A percentile compares a stretch with the other conserved stretches of the same genome.
These are phyloP conservation scores for Helotiales sp. DNA, from an alignment of 2,329 filamentous ascomycete species.

Conservation along the genomic window DNA sequence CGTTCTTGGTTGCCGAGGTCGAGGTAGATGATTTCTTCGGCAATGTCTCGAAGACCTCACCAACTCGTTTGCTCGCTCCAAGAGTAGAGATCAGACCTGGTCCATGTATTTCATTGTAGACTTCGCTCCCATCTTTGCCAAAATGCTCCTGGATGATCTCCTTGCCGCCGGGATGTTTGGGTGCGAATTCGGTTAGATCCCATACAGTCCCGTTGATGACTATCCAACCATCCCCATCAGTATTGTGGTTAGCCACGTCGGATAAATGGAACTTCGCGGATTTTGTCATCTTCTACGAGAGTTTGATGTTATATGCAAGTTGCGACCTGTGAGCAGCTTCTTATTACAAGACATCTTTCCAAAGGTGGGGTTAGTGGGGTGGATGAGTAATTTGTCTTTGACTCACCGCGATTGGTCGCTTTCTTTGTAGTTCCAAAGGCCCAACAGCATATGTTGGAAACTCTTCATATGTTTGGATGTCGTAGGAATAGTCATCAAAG, in stretches of 20 bases:
- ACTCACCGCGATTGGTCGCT: not conserved
- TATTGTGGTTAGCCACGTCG: slow-evolving; percentile 5
- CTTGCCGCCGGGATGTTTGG: slow-evolving; percentile 58
- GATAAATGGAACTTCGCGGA: not conserved
- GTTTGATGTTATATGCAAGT: not conserved
- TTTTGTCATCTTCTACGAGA: not conserved
- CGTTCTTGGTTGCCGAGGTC: not conserved
- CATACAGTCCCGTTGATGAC: slow-evolving; percentile 68
- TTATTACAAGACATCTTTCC: not conserved
- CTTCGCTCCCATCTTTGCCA: slow-evolving; percentile 51
- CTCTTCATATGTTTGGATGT: no score
- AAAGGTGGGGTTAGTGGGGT: not conserved
- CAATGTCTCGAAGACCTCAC: not conserved
- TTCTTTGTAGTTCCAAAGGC: no score
- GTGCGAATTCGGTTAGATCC: slow-evolving; percentile 63
- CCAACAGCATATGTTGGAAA: no score
- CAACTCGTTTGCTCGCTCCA: not conserved
- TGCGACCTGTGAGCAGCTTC: not conserved
- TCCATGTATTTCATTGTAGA: slow-evolving; percentile 40
- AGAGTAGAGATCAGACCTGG: slow-evolving; percentile 3
- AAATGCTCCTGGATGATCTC: slow-evolving; percentile 47
- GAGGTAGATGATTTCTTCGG: not conserved
- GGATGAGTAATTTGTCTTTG: not conserved
- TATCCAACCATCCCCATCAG: slow-evolving; percentile 56
- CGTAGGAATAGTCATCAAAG: no score